Evolutionary conservation across 352 stramenopile genomes (phyloP).

Genomic region (Phytopythium delawarense): DNA sequence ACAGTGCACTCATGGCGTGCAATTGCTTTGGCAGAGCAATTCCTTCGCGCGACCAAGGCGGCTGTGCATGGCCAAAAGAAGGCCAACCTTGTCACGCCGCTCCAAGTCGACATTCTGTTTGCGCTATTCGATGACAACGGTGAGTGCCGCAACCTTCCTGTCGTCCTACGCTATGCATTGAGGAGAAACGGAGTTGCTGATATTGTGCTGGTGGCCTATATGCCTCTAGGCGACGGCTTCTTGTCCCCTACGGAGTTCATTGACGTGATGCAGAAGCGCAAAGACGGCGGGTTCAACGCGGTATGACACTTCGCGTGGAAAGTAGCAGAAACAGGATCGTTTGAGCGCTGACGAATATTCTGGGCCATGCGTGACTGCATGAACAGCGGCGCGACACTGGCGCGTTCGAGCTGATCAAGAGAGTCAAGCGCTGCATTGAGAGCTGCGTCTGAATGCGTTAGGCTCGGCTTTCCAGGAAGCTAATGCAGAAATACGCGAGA

Average conservation of each 20-base stretch:
- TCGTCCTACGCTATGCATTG: neutral
- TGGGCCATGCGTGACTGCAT: neutral
- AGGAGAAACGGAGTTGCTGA: neutral
- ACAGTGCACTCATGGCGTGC: neutral
- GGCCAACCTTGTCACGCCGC: slow-evolving; percentile 57
- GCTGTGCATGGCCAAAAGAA: slow-evolving; percentile 53
- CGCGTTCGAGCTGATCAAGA: slow-evolving; percentile 58
- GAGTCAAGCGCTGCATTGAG: slow-evolving; percentile 67
- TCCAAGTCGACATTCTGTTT: slow-evolving; percentile 87
- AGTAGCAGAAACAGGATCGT: neutral
- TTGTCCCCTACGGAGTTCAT: slow-evolving; percentile 83
- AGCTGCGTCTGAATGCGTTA: slow-evolving; percentile 23
- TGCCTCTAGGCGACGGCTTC: slow-evolving; percentile 55
- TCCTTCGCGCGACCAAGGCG: slow-evolving; percentile 65
- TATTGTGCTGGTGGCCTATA: neutral
- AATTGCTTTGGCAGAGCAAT: slow-evolving; percentile 49
- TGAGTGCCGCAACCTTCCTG: slow-evolving; percentile 15
- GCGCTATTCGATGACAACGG: slow-evolving; percentile 77
- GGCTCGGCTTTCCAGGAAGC: neutral
- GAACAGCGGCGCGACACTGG: slow-evolving; percentile 70
- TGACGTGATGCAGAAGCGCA: slow-evolving; percentile 83
- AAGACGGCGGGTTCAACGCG: slow-evolving; percentile 78
- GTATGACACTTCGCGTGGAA: slow-evolving; percentile 18
- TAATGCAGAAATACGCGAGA: neutral
- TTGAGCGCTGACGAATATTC: neutral